Base-by-base conservation (phyloP, 1,284 basidiomycete species). In the Athelia psychrophila region DNA sequence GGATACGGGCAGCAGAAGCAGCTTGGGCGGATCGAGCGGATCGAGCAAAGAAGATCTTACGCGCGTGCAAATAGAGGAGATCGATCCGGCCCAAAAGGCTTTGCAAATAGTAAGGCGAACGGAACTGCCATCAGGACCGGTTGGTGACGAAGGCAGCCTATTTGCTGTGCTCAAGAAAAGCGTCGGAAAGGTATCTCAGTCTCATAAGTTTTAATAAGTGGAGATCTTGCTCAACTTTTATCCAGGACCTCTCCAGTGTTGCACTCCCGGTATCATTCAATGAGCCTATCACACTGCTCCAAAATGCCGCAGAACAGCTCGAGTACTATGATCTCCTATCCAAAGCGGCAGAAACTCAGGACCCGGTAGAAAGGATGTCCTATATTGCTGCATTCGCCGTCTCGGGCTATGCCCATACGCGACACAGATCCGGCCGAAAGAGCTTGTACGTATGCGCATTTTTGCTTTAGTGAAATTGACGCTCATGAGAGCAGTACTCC, bases 101-200 rank as follows among this genome's bases (percentile, higher is more conserved):
- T 67, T 49, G 53, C 72, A 68, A 57, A 63, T 86, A 13, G 62
- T 71, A 18, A 75, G 86, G 54, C 75, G 92, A 56, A 83, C 78
- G 2, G 72, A 73, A 47, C 73, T 97, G 38, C 93, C 88, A 15
- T 79, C 79, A 24, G 75, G 75, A 9, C 74, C 80, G n/a, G 72
- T 86, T 16, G 86, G 83, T 1, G 91, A 95, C 53, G 94, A 97
- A 71, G 90, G 92, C 3, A 93, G 90, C 58, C 71, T 97, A 40
- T 92, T 96, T 61, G 74, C 86, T 1, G 84, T 96, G 53, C 70
- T 97, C 49, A 93, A 93, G 73, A 96, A 95, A 73, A 96, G 94
- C 63, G 88, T 97, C 47, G 93, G 93, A 52, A 95, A 94, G 76
- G 91, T 90, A 56, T 24, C 22, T 49, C 35, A 30, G 13, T 35